Evolutionary conservation across 2,329 filamentous ascomycete species (phyloP), one percentile per base, ranked within the genome.

Genomic region (Sclerotinia glacialis): DNA sequence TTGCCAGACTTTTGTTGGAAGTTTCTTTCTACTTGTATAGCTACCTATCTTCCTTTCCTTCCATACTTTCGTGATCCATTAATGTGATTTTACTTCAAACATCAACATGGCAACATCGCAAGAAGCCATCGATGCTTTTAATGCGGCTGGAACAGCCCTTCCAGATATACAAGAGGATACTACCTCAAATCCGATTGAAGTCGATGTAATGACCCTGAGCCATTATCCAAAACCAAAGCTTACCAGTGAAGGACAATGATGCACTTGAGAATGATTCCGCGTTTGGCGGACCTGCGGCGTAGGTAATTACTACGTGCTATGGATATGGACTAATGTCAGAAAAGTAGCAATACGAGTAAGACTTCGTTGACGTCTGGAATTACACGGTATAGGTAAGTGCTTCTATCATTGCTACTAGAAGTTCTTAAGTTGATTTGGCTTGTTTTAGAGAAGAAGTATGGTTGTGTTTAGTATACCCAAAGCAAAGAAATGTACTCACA

Each of bases 361-460:
- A 70, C 67, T 18, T 70, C 69, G 21, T 50, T 70, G 46, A 60
- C 46, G 37, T 69, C 67, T 34, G 69, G 66, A 21, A 64, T 69
- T 18, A 65, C 63, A 28, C 61, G 54, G 55, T 70, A 69, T 55
- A 63, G 68, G 44, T 54, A 31, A 46, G 67, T 49, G 6, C 28
- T 12, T 21, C 46, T 49, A 4, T 61, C 1, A 26, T 37, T 40
- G 2, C 44, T 60, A 16, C 31, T 26, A 3, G 31, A 61, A 26
- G 31, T 12, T 7, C 9, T 11, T 16, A 37, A 26, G 31, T 18
- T 61, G n/a, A 61, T 40, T 6, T 14, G 9, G 8, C 3, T 8
- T 1, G 34, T 26, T 37, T 9, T 21, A 65, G 63, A 12, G 53
- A 65, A 65, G 63, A 65, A 58, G 63, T 65, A 65, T 26, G 53